Base-by-base conservation (phyloP, 108 stramenopile genomes). In the Stephanodiscus minutulus region DNA sequence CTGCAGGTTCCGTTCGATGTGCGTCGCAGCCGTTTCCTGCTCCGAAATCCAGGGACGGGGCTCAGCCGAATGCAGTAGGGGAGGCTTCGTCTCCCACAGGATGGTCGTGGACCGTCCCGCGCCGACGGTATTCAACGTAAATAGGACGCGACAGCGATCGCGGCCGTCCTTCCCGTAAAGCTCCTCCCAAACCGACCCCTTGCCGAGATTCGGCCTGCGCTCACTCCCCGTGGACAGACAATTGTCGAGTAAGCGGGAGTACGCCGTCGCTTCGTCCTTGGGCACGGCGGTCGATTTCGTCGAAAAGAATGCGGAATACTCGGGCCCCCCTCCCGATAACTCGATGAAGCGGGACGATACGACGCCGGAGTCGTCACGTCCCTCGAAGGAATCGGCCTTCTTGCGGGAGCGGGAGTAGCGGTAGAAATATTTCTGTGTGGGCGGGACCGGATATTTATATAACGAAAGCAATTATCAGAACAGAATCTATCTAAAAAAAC, bases 311-410 rank as follows among this genome's bases (percentile, higher is more conserved):
- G 70, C 21, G 7, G 72, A 37, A 64, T 81, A 87, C 39, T 90
- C 87, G 5, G 63, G 9, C 22, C 70, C 74, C 10, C 87, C 89
- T 25, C 88, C 83, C 11, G 79, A 27, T 20, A 78, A 75, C 37
- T 85, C 81, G 5, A 86, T 76, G 69, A 91, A 94, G 36, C 93
- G 88, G 21, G 85, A 77, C 13, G 93, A 94, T 20, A 86, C 77
- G 35, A 94, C 93, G 11, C 93, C 93, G 10, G 93, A 94, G 61
- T 94, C 93, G 64, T 94, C 93, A 0, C 93, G 82, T 24, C 93
- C 93, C 76, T 94, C 93, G 68, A 94, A 94, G 54, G 88, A 94
- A 58, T 94, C 93, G 24, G 93, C 90, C 59, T 94, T 94, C 25
- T 86, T 88, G 24, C 93, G 87, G 7, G 89, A 87, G 54, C 84